Evolutionary conservation across 805 yeast species (phyloP).

Genomic region (Barnettozyma wickerhamii): DNA sequence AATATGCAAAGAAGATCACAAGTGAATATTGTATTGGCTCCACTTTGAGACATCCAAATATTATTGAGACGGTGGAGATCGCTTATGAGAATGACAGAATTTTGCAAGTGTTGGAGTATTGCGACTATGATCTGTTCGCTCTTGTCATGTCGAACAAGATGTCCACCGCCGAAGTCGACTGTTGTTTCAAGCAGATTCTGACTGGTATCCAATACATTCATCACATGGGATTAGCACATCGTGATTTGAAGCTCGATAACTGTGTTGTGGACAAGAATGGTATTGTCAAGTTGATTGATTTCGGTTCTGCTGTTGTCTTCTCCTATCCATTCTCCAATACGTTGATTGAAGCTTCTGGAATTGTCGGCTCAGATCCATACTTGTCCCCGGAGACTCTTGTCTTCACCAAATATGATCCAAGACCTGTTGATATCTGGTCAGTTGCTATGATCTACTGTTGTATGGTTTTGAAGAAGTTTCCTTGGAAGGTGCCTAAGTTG

Average conservation of each 20-base stretch:
- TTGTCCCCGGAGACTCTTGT: constrained; percentile 91
- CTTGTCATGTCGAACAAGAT: constrained; percentile 91
- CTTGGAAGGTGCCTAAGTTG: constrained; percentile 89
- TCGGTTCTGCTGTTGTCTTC: constrained; percentile 90
- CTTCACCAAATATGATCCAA: constrained; percentile 78
- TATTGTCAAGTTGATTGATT: constrained; percentile 84
- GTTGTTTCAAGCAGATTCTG: constrained; percentile 85
- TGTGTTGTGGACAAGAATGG: constrained; percentile 84
- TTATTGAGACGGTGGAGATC: constrained; percentile 87
- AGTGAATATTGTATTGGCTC: constrained; percentile 94
- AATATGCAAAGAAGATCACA: constrained; percentile 87
- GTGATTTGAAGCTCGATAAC: constrained; percentile 89
- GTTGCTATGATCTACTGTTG: constrained; percentile 88
- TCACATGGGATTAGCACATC: constrained; percentile 79
- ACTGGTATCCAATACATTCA: constrained; percentile 81
- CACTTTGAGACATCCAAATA: constrained; percentile 83
- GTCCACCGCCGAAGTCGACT: constrained; percentile 72
- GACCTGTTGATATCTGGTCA: constrained; percentile 95
- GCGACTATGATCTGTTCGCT: constrained; percentile 89
- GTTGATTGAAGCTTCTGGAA: constrained; percentile 73
- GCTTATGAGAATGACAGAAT: constrained; percentile 84
- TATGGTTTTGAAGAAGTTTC: constrained; percentile 87
- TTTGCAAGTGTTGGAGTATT: constrained; percentile 91
- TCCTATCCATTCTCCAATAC: constrained; percentile 78
- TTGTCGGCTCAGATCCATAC: constrained; percentile 86